Evolutionary conservation across 139 green algal genomes (phyloP), one percentile per base, ranked within the genome.

Genomic region (Coelastrella sp.): DNA sequence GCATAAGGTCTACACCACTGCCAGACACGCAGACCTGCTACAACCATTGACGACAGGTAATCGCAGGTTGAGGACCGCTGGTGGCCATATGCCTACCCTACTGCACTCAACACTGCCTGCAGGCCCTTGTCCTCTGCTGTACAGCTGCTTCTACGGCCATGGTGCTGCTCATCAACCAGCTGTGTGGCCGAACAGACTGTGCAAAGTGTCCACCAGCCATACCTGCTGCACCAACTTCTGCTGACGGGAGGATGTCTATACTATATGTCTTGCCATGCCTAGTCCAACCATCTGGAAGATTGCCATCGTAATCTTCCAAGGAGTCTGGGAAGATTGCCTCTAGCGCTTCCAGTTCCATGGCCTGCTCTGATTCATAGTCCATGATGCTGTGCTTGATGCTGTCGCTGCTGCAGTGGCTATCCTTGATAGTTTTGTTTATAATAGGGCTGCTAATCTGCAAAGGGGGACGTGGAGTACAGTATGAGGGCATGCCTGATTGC

Each of bases 321-420:
- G 94, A 91, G 59, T 96, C 94, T 86, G 93, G 92, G 0, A 95
- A 87, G 64, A 96, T 96, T 73, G 94, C 93, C 82, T 96, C 68
- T 19, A 96, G 86, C 3, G 94, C 94, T 83, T 96, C 94, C 47
- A 96, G 73, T 88, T 96, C 94, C 94, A 96, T 96, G 4, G 83
- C 87, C 89, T 96, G 93, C 89, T 96, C 94, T 2, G 10, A n/a
- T 74, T 82, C 88, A 60, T 96, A 91, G 73, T 96, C 94, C 82
- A 92, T 95, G 3, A 73, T 89, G 85, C 85, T 83, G 85, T 77
- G 65, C 32, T 20, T 57, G 83, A n/a, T 86, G 58, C 59, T 71
- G 78, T 3, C 17, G 78, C 7, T 68, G 78, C 56, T 87, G 23
- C 23, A 23, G 22, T 14, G 56, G 32, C 32, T 47, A 47, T 47